Conservation (phyloP, 1,284 basidiomycete species). For the Naganishia sp. region DNA sequence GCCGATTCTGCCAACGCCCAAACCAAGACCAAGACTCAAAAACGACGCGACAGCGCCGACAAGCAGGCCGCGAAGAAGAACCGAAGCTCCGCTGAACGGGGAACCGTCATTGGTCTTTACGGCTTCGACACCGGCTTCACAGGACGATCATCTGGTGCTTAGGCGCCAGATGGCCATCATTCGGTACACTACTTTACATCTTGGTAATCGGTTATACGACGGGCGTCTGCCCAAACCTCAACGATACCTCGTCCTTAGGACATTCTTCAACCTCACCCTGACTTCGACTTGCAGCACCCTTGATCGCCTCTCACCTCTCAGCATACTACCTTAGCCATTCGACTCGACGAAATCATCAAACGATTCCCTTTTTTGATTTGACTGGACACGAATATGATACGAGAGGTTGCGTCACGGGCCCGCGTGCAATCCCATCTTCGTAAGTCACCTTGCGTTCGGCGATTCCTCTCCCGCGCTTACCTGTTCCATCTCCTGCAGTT, state of each 20-base stretch:
- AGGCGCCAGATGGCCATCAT: not conserved
- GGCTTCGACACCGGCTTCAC: not conserved
- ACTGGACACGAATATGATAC: not conserved
- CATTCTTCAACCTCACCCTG: too few relatives aligned
- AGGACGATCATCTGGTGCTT: not conserved
- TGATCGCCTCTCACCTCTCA: not conserved
- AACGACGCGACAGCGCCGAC: too few relatives aligned
- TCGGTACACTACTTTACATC: not conserved
- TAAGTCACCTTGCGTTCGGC: not conserved
- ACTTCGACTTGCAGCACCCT: not conserved
- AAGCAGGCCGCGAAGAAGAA: not conserved
- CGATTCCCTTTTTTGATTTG: not conserved
- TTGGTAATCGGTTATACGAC: slow-evolving; percentile 8
- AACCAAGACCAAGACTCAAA: not conserved
- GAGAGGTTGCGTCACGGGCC: not conserved
- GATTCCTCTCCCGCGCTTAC: not conserved
- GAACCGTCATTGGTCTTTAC: slow-evolving; percentile 4
- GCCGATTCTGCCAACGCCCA: not conserved
- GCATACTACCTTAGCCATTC: not conserved
- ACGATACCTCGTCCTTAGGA: too few relatives aligned
- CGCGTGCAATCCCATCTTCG: not conserved
- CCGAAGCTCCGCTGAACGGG: slow-evolving; percentile 1
- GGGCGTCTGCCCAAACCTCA: too few relatives aligned
- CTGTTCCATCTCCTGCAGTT: not conserved
- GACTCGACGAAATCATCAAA: not conserved